These are phyloP conservation scores for Botryotinia narcissicola DNA, from an alignment of 2,329 filamentous ascomycete genomes.

Conservation along the genomic window DNA sequence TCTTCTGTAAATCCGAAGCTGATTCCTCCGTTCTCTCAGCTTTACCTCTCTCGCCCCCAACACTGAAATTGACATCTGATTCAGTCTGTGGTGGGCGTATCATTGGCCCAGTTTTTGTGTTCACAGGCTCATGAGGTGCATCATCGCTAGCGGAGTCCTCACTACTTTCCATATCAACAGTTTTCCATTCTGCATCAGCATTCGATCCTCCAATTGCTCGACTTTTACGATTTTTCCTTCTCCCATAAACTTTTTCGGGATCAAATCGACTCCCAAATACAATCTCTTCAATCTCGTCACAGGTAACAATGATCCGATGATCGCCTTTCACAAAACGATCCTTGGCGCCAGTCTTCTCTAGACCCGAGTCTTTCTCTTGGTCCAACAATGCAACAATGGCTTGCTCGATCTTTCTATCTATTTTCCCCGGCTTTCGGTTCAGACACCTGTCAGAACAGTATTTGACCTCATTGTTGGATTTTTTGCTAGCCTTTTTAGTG, in stretches of 20 bases:
- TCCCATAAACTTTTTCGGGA: slow-evolving; percentile 46
- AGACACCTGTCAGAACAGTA: slow-evolving; percentile 59
- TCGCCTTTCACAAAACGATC: slow-evolving; percentile 49
- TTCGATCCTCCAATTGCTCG: slow-evolving; percentile 38
- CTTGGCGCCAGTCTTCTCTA: slow-evolving; percentile 34
- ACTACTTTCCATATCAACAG: slow-evolving; percentile 48
- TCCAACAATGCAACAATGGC: slow-evolving; percentile 44
- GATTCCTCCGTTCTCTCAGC: slow-evolving; percentile 53
- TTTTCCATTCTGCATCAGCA: slow-evolving; percentile 43
- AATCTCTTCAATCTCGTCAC: slow-evolving; percentile 48
- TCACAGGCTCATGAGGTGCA: neutral
- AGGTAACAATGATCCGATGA: slow-evolving; percentile 48
- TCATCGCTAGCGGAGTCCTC: slow-evolving; percentile 31
- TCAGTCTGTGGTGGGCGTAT: slow-evolving; percentile 21
- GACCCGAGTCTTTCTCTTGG: slow-evolving; percentile 37
- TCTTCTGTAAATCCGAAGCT: slow-evolving; percentile 49
- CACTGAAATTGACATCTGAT: slow-evolving; percentile 50
- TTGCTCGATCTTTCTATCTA: slow-evolving; percentile 53
- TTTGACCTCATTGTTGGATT: slow-evolving; percentile 39
- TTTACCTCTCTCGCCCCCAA: slow-evolving; percentile 54
- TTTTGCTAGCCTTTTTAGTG: slow-evolving; percentile 18
- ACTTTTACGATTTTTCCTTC: slow-evolving; percentile 46
- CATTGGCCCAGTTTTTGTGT: slow-evolving; percentile 5
- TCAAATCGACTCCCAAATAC: slow-evolving; percentile 49
- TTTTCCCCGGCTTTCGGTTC: slow-evolving; percentile 47